Evolutionary conservation across 768 basidiomycete genomes (phyloP), one percentile per base, ranked within the genome.

Genomic region (Rickenella mellea): DNA sequence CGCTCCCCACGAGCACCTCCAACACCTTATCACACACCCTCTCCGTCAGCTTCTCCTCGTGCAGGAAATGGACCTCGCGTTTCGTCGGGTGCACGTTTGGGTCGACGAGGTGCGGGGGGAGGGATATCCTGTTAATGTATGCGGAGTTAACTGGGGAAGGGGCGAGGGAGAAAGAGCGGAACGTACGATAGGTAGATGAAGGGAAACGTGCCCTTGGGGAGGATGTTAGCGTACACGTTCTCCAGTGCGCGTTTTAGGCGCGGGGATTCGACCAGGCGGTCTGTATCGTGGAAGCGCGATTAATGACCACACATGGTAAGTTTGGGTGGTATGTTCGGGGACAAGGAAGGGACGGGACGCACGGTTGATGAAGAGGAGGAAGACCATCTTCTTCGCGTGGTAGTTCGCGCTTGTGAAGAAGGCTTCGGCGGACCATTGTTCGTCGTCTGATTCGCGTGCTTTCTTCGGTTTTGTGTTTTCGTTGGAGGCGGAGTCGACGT

Each of bases 81-180:
- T 99, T 99, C 2, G 96, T 98, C 0, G 94, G 96, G 56, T 97
- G 93, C 6, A 98, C 91, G 52, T 99, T 99, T 41, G 97, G 93
- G 52, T 99, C 96, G 14, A 99, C 83, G 20, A 84, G 79, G 24
- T 78, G 73, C 0, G 92, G 90, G 47, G 98, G 60, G 51, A 92
- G 93, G 46, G 8, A 21, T 31, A n/a, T 27, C 17, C 17, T 6
- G 11, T 15, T 21, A 6, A n/a, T n/a, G n/a, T n/a, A n/a, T n/a
- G n/a, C n/a, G n/a, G n/a, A n/a, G n/a, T n/a, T n/a, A n/a, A n/a
- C n/a, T n/a, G n/a, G n/a, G n/a, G n/a, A n/a, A n/a, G n/a, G n/a
- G n/a, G n/a, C n/a, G n/a, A n/a, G n/a, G 26, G 11, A 42, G n/a
- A 10, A 1, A 8, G 12, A 17, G 11, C 26, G 14, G 21, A 26